Evolutionary conservation across 2,329 filamentous ascomycete species (phyloP), one percentile per base, ranked within the genome.

Genomic region (Penicillium sp.): DNA sequence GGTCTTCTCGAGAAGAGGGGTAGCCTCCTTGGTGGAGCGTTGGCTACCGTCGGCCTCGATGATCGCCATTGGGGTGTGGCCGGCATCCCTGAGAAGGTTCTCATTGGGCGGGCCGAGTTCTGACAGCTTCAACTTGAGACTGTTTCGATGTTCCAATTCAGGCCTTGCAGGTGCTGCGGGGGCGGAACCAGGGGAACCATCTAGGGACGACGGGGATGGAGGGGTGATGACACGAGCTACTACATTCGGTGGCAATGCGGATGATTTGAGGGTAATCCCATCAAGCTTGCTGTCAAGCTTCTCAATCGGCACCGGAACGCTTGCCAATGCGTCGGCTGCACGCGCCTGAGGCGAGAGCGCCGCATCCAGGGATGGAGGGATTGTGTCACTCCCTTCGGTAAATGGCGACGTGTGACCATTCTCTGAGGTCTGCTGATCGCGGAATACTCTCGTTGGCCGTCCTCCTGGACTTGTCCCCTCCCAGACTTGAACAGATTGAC

Each of bases 181-280:
- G 25, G 55, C 44, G 15, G 43, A 36, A 11, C 42, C 41, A 32
- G 56, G 53, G 13, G 59, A 56, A 9, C 49, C 44, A 9, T 52
- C 55, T 23, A 50, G 41, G 32, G 57, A 51, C 13, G 53, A 50
- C 10, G 61, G 59, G 6, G 65, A 61, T 18, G 64, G 59, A 18
- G 66, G 64, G 18, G 66, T 68, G 46, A 67, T 64, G 36, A 69
- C 62, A 41, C 60, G 65, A 27, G 65, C 66, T 12, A 67, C 60
- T 12, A 71, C 57, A 36, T 62, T 63, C 3, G 66, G 67, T 16
- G 62, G 64, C 26, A 71, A 50, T 3, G 61, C 67, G 13, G 65
- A 64, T 3, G 67, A 69, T 39, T 70, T 71, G 33, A 71, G 57
- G 4, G 63, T 70, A 39, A 71, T 71, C 4, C 68, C 68, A 41